These are phyloP conservation scores for Earliella scabrosa DNA, from an alignment of 1,284 basidiomycete genomes.

Conservation along the genomic window DNA sequence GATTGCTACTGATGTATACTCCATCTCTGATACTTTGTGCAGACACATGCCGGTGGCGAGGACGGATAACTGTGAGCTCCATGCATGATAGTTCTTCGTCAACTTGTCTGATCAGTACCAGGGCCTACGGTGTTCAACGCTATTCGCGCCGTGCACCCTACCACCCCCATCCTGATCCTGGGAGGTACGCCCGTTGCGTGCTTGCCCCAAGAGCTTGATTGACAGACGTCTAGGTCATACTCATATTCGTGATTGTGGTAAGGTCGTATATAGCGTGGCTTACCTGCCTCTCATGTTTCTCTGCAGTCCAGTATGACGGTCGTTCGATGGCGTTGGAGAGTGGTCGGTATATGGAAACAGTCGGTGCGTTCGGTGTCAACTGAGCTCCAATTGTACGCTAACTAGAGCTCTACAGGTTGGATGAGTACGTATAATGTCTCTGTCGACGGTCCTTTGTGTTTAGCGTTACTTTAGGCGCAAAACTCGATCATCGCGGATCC, in stretches of 20 bases:
- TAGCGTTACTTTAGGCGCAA: constrained; percentile 47
- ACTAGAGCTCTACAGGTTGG: too few species aligned
- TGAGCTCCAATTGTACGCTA: too few species aligned
- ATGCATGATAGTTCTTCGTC: neutral
- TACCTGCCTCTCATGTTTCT: too few species aligned
- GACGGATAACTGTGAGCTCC: constrained; percentile 56
- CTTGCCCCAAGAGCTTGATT: too few species aligned
- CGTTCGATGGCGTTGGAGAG: constrained; percentile 77
- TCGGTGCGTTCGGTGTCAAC: too few species aligned
- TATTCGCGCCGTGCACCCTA: constrained; percentile 71
- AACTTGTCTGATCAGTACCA: constrained; percentile 32
- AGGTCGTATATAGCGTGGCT: too few species aligned
- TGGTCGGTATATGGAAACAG: constrained; percentile 88
- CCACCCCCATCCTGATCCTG: constrained; percentile 79
- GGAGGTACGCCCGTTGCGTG: too few species aligned
- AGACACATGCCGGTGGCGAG: constrained; percentile 74
- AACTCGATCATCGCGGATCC: constrained; percentile 49
- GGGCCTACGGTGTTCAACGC: constrained; percentile 76
- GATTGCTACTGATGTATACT: too few species aligned
- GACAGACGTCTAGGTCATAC: too few species aligned
- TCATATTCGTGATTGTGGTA: constrained; percentile 80
- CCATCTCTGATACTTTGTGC: too few species aligned
- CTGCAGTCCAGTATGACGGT: constrained; percentile 59
- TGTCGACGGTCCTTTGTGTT: neutral
- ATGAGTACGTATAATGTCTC: too few species aligned